These are phyloP conservation scores for Plasmodium gallinaceum DNA, from an alignment of 169 alveolate species.

Conservation along the genomic window DNA sequence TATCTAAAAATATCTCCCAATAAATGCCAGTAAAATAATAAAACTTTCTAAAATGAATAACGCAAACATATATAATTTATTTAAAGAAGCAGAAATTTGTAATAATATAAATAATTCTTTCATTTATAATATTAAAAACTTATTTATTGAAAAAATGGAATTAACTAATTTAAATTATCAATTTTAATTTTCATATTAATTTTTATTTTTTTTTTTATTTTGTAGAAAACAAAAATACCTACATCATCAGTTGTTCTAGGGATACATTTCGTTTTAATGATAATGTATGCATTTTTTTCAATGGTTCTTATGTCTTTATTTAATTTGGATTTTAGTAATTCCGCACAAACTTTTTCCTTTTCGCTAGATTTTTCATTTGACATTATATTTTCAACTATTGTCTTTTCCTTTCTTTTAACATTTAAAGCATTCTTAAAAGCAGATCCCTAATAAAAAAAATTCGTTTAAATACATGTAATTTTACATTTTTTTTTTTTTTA, in stretches of 20 bases:
- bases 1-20: slow-evolving; percentile 75
- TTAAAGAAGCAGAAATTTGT: no score
- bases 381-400: slow-evolving; percentile 45
- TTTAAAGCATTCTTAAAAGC: slow-evolving; percentile 74
- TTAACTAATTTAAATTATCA: neutral
- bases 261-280: slow-evolving; percentile 62
- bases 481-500: neutral
- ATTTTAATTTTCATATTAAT: neutral
- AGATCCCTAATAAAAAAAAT: slow-evolving; percentile 46
- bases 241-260: slow-evolving; percentile 68
- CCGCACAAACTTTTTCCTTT: slow-evolving; percentile 53
- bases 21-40: slow-evolving; percentile 74
- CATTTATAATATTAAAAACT: neutral
- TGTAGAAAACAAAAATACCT: neutral
- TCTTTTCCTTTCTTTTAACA: slow-evolving; percentile 72
- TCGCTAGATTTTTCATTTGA: slow-evolving; percentile 34
- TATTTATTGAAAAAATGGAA: neutral
- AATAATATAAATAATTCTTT: no score
- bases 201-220: slow-evolving; percentile 1
- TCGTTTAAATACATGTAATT: neutral
- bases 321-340: slow-evolving; percentile 47
- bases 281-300: slow-evolving; percentile 37
- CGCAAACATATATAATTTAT: neutral
- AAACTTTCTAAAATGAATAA: slow-evolving; percentile 36
- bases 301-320: slow-evolving; percentile 69